These are phyloP conservation scores for Hortaea werneckii DNA, from an alignment of 2,329 filamentous ascomycete genomes.

Conservation along the genomic window DNA sequence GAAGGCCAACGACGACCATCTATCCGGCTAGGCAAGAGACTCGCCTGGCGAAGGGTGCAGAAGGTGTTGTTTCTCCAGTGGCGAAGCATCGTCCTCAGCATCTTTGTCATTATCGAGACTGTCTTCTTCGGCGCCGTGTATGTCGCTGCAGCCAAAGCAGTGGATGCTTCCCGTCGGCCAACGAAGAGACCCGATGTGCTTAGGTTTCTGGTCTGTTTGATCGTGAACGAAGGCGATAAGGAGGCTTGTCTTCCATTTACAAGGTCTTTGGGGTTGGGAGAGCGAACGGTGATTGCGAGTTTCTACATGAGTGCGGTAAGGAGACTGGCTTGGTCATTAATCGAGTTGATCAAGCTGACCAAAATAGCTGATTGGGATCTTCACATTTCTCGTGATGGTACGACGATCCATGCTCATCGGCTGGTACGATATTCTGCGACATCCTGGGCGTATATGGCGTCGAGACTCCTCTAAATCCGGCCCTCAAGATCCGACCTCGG, in stretches of 20 bases:
- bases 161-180: slow-evolving; percentile 40
- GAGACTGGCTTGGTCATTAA: background rate
- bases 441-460: background rate
- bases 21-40: slow-evolving; percentile 2
- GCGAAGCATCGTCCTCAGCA: slow-evolving; percentile 69
- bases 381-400: slow-evolving; percentile 65
- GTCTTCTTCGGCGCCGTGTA: slow-evolving; percentile 77
- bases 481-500: no score
- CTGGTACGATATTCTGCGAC: slow-evolving; percentile 54
- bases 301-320: slow-evolving; percentile 60
- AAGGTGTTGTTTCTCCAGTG: slow-evolving; percentile 72
- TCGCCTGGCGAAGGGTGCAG: slow-evolving; percentile 55
- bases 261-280: slow-evolving; percentile 51
- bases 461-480: no score
- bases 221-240: slow-evolving; percentile 47
- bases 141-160: slow-evolving; percentile 57
- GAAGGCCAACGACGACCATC: slow-evolving; percentile 3
- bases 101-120: slow-evolving; percentile 69
- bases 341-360: background rate
- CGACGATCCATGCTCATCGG: slow-evolving; percentile 66
- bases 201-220: slow-evolving; percentile 58
- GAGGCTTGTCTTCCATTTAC: slow-evolving; percentile 50
- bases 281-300: slow-evolving; percentile 61
- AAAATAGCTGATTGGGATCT: slow-evolving; percentile 63
- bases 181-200: slow-evolving; percentile 39